Base-by-base conservation (phyloP, 257 asterid species). In the Coffea canephora region DNA sequence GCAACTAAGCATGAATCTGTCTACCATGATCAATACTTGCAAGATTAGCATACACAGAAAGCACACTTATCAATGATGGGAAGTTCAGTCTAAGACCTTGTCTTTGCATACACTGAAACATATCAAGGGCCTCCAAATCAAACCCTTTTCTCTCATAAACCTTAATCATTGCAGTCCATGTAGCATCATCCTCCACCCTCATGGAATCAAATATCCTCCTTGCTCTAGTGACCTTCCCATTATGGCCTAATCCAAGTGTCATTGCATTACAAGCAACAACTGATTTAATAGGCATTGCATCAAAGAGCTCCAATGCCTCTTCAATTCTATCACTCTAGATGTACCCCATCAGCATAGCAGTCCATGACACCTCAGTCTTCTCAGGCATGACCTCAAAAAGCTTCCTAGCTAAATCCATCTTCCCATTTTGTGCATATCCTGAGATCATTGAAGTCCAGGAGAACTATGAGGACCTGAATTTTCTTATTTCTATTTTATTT, bases 321-420 rank as follows among this genome's bases (percentile, higher is more conserved):
- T 84, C 87, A 65, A 81, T 82, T 84, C 96, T 88, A 79, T 91
- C 96, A 77, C 86, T 79, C 21, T 89, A 88, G 71, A 86, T 77
- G 81, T 87, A 91, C 67, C 94, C 92, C 87, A 80, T 83, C 78
- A 93, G 81, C 92, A 93, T 91, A 27, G 94, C 91, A 5, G 91
- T 89, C 97, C 97, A 93, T 59, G 97, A 91, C 61, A 93, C 91
- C 80, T 91, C 96, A 68, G 91, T 91, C 78, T 76, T 91, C 82
- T 89, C 91, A 36, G 96, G 95, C 94, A 93, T 91, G 83, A 93
- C 96, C 87, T 91, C 97, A 82, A 93, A 93, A 61, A 90, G 91
- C 79, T 93, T 90, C 81, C 97, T 82, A 48, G 90, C 95, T 1
- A 91, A 70, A 81, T 93, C 94, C 77, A 88, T 94, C 85, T 84